These are phyloP conservation scores for Vigna unguiculata DNA, from an alignment of 306 rosid genomes.

Conservation along the genomic window DNA sequence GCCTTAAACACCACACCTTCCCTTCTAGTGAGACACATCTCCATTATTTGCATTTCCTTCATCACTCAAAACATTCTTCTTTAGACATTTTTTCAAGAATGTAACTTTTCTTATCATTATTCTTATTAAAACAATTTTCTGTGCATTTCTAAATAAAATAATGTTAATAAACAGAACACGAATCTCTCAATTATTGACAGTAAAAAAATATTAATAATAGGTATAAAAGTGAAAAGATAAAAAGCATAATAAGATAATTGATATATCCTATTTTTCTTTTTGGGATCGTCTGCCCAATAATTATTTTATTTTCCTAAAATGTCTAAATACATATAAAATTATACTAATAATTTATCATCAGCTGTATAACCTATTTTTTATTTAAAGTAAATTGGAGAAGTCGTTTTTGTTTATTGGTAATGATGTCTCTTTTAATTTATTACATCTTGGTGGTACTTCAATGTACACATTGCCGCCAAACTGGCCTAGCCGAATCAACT, in stretches of 20 bases:
- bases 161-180: background rate
- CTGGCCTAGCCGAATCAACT: conserved; percentile 26
- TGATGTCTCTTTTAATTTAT: background rate
- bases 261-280: background rate
- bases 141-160: no score
- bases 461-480: conserved; percentile 35
- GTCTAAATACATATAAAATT: no score
- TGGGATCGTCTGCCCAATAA: no score
- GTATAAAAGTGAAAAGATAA: no score
- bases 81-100: background rate
- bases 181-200: background rate
- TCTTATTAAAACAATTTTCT: background rate
- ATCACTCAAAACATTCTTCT: conserved; percentile 33
- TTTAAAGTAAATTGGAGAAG: no score
- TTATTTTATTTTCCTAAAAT: no score
- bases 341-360: no score
- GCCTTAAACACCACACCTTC: background rate
- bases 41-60: conserved; percentile 17
- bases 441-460: background rate
- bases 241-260: background rate
- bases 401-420: background rate
- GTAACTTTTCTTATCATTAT: background rate
- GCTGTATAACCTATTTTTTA: no score
- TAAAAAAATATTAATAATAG: background rate
- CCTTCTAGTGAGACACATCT: conserved; percentile 39